Base-by-base conservation (phyloP, 192 early-diverging fungal genomes). In the Backusella liffmaniae region DNA sequence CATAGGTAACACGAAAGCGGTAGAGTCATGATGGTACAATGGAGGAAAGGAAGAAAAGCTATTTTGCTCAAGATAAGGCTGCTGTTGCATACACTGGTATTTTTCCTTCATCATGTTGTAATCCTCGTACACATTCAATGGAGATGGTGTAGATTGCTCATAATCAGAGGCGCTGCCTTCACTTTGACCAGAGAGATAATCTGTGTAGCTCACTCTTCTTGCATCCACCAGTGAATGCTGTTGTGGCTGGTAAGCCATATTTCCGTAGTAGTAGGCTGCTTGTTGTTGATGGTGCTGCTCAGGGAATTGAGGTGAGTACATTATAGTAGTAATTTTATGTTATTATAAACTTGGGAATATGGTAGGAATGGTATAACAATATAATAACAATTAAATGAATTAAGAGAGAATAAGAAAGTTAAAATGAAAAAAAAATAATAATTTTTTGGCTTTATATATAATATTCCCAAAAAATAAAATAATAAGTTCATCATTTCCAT, bases 81-180 rank as follows among this genome's bases (percentile, higher is more conserved):
- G 73, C 26, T 76, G 74, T 26, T 67, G 39, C 67, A 69, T 69
- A 39, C 18, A 7, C 4, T 49, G 37, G n/a, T 68, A 36, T 21
- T 68, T 68, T 35, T 36, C 66, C 37, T 74, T 37, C 36, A 18
- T 23, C 34, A 41, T 70, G 10, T 21, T 68, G 18, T 46, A 76
- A 3, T 80, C 79, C 4, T 75, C 79, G 69, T 80, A 80, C 59
- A 67, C 70, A 53, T 71, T 80, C 41, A 73, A 51, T 35, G 79
- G 79, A 9, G 79, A 80, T 21, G 74, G 74, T 9, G 79, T 75
- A 8, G 70, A 75, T 56, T 76, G 79, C 26, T 80, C 79, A 73
- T 72, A 76, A 36, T 80, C 79, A 18, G 79, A 80, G 4, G 73
- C 46, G 13, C 79, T 75, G 16, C 74, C 69, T n/a, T 75, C 74